Evolutionary conservation across 768 basidiomycete genomes (phyloP).

Genomic region (Russula sp.): DNA sequence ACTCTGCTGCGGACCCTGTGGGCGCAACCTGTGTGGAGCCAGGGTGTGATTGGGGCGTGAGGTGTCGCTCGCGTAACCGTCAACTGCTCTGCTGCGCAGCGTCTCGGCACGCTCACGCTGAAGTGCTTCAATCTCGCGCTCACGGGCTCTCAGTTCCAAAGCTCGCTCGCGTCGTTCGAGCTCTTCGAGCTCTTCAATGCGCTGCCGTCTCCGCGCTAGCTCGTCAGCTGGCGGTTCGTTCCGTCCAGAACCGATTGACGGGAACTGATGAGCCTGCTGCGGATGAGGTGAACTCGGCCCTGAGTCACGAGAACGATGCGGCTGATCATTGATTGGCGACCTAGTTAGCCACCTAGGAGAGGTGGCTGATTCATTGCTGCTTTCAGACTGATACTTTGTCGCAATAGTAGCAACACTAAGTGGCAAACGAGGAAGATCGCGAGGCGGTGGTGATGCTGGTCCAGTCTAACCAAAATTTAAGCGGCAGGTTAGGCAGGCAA

Average conservation of each 20-base stretch:
- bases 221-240: slow-evolving; percentile 24
- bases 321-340: slow-evolving; percentile 5
- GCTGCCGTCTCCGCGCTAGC: slow-evolving; percentile 34
- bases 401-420: slow-evolving; percentile 59
- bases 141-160: slow-evolving; percentile 43
- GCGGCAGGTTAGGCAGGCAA: not conserved
- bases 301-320: slow-evolving; percentile 11
- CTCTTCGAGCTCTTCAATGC: slow-evolving; percentile 44
- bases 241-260: not conserved
- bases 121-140: slow-evolving; percentile 24
- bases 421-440: slow-evolving; percentile 56
- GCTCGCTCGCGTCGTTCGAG: slow-evolving; percentile 51
- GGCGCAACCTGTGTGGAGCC: slow-evolving; percentile 5
- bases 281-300: slow-evolving; percentile 8
- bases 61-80: slow-evolving; percentile 27
- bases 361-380: not conserved
- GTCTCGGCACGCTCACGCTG: slow-evolving; percentile 26
- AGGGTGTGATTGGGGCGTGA: slow-evolving; percentile 24
- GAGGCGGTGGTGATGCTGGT: slow-evolving; percentile 45
- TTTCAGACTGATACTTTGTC: slow-evolving; percentile 39
- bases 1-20: slow-evolving; percentile 13
- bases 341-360: slow-evolving; percentile 1
- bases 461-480: slow-evolving; percentile 35
- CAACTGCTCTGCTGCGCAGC: slow-evolving; percentile 27
- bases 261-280: slow-evolving; percentile 11